These are phyloP conservation scores for Colletotrichum spaethianum DNA, from an alignment of 2,329 filamentous ascomycete genomes.

Conservation along the genomic window DNA sequence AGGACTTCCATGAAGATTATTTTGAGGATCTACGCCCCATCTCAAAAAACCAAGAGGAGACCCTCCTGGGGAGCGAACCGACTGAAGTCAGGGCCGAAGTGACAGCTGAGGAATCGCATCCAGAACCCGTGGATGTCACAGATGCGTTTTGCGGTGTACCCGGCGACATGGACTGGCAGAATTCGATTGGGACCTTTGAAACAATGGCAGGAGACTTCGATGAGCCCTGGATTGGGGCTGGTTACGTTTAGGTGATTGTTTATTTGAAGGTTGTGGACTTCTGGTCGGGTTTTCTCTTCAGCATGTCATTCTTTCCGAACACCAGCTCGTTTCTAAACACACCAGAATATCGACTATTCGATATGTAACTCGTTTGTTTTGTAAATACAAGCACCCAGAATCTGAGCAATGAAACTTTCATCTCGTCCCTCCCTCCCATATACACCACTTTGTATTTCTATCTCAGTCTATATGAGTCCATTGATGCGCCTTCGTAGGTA, in stretches of 20 bases:
- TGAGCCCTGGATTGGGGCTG: background rate
- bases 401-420: too few relatives aligned
- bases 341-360: background rate
- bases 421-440: too few relatives aligned
- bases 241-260: background rate
- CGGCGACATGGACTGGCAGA: background rate
- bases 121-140: background rate
- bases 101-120: background rate
- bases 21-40: background rate
- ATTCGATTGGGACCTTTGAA: background rate
- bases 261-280: background rate
- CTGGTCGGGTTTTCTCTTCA: background rate
- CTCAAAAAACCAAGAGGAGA: background rate
- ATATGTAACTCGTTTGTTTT: too few relatives aligned
- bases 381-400: too few relatives aligned
- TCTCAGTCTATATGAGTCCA: too few relatives aligned
- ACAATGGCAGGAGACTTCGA: background rate
- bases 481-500: too few relatives aligned
- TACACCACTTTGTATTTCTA: too few relatives aligned
- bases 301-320: background rate
- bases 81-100: background rate
- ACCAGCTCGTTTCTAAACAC: too few relatives aligned
- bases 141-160: background rate
- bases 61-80: background rate
- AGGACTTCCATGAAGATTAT: background rate